phyloP scores from a whole-genome alignment of 495 filamentous ascomycete species.

The Pyrenopolyporus hunteri region DNA sequence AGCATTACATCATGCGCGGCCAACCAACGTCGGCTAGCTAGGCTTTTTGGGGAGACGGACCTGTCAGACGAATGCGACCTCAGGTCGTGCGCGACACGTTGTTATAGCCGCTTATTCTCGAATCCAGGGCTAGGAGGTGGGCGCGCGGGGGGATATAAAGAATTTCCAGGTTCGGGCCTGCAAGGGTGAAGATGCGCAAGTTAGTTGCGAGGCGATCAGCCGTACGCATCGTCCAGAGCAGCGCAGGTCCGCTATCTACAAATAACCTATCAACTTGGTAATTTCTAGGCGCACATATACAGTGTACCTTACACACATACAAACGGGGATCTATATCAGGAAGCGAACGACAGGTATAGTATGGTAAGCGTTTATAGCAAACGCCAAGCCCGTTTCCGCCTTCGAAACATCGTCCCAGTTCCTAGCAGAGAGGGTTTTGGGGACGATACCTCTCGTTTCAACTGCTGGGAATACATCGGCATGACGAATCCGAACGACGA shows the following conservation, averaged over 20 bases:
- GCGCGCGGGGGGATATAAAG: slow-evolving; percentile 25
- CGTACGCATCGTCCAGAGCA: slow-evolving; percentile 11
- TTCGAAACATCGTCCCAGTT: slow-evolving; percentile 15
- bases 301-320: too few species aligned
- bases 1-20: slow-evolving; percentile 6
- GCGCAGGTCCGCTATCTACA: slow-evolving; percentile 18
- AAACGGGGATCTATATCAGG: slow-evolving; percentile 12
- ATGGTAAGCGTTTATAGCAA: slow-evolving; percentile 24
- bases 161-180: slow-evolving; percentile 9
- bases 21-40: not conserved
- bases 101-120: not conserved
- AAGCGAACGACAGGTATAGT: not conserved
- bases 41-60: slow-evolving; percentile 13
- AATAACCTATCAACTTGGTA: slow-evolving; percentile 1
- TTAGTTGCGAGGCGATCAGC: slow-evolving; percentile 16
- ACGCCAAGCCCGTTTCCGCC: slow-evolving; percentile 16
- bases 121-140: slow-evolving; percentile 5
- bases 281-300: too few species aligned
- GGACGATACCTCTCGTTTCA: slow-evolving; percentile 16
- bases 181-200: slow-evolving; percentile 12
- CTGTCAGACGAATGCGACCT: slow-evolving; percentile 23
- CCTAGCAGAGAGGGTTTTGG: slow-evolving; percentile 10
- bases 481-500: slow-evolving; percentile 22
- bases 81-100: slow-evolving; percentile 8
- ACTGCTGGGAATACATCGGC: slow-evolving; percentile 4